phyloP scores from a whole-genome alignment of 768 basidiomycete species.

The Chalciporus pseudorubinellus region DNA sequence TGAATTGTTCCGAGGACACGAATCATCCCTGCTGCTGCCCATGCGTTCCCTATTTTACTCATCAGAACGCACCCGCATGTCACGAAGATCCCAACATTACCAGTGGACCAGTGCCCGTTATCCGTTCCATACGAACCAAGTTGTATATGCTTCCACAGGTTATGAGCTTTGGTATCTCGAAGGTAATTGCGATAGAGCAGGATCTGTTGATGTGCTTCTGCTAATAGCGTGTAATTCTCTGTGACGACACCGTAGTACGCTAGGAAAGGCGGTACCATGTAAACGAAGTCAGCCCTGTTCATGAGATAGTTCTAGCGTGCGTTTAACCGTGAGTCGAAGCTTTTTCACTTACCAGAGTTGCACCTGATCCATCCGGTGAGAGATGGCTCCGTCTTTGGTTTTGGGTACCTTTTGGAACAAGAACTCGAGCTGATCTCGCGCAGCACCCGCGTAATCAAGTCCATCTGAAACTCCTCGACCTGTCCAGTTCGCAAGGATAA shows the following conservation, averaged over 20 bases:
- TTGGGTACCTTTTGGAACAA: constrained; percentile 55
- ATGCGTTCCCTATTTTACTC: constrained; percentile 63
- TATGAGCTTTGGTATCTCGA: constrained; percentile 44
- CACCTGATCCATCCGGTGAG: constrained; percentile 65
- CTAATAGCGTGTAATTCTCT: constrained; percentile 54
- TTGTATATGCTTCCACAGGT: constrained; percentile 77
- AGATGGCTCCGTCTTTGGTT: constrained; percentile 76
- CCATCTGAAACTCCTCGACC: constrained; percentile 34
- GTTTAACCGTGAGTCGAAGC: not conserved
- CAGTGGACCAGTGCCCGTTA: constrained; percentile 77
- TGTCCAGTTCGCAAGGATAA: constrained; percentile 62
- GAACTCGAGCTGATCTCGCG: constrained; percentile 62
- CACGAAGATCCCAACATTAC: constrained; percentile 29
- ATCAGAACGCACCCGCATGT: not conserved
- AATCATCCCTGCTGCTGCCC: constrained; percentile 87
- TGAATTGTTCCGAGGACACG: constrained; percentile 77
- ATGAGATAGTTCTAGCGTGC: not conserved
- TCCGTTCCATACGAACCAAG: constrained; percentile 56
- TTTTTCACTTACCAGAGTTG: constrained; percentile 59
- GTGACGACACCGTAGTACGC: constrained; percentile 77
- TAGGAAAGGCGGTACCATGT: constrained; percentile 85
- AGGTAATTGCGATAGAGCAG: constrained; percentile 68
- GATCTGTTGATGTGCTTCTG: constrained; percentile 69
- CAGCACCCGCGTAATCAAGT: constrained; percentile 61
- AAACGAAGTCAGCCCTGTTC: constrained; percentile 72